phyloP scores from a whole-genome alignment of 2,329 filamentous ascomycete species.

The Aspergillus brasiliensis region DNA sequence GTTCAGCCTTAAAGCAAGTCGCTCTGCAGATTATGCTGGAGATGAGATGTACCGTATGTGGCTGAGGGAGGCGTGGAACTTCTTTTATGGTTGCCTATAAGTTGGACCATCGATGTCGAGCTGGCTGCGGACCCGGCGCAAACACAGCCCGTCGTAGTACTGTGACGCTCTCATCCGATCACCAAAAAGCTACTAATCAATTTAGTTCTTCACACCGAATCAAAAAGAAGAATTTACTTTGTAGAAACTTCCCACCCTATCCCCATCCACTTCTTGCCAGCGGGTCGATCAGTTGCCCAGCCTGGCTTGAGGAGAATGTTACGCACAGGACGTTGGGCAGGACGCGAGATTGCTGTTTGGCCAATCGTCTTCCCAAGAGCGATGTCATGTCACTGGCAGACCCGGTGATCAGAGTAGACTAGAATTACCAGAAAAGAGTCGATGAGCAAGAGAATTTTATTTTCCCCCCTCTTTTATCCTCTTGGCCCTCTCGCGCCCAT shows the following conservation, averaged over 20 bases:
- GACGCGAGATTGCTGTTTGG: conserved; percentile 9
- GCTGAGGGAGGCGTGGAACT: too few relatives aligned
- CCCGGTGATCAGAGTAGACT: background rate
- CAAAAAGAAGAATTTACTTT: background rate
- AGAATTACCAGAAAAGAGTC: background rate
- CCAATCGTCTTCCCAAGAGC: background rate
- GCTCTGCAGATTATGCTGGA: too few relatives aligned
- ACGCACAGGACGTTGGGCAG: conserved; percentile 18
- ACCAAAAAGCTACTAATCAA: too few relatives aligned
- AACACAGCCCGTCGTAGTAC: too few relatives aligned
- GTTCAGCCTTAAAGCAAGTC: too few relatives aligned
- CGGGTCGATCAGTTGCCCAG: conserved; percentile 15
- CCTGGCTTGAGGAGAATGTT: conserved; percentile 3
- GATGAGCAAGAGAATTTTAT: background rate
- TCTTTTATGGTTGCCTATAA: too few relatives aligned
- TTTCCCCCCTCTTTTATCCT: background rate
- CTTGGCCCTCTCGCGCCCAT: background rate
- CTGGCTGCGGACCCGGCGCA: too few relatives aligned
- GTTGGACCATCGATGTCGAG: too few relatives aligned
- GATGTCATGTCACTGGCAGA: conserved; percentile 19
- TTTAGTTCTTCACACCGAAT: background rate
- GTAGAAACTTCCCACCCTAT: background rate
- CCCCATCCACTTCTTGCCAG: background rate
- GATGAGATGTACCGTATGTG: too few relatives aligned
- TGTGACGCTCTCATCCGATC: too few relatives aligned